Conservation (phyloP, 768 basidiomycete species). For the Dacryopinax spathularia region DNA sequence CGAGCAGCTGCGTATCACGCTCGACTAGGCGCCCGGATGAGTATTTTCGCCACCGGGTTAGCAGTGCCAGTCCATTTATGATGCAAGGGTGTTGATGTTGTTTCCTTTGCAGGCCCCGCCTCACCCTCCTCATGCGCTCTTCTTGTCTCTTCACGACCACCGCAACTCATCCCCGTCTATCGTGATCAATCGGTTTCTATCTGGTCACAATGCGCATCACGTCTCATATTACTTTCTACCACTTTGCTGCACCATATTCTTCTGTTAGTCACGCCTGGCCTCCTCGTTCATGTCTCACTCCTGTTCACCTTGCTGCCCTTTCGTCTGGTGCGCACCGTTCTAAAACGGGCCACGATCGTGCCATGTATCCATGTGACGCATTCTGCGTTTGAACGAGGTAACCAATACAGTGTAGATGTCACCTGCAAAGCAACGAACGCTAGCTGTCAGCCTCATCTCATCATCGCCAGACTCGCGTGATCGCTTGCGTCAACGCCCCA, state of each 20-base stretch:
- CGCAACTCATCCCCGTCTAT: slow-evolving; percentile 3
- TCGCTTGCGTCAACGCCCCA: not conserved
- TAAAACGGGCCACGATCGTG: not conserved
- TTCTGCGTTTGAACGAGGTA: slow-evolving; percentile 1
- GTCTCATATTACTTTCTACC: not conserved
- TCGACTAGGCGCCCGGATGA: slow-evolving; percentile 49
- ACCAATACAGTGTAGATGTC: slow-evolving; percentile 4
- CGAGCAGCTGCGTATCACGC: slow-evolving; percentile 84
- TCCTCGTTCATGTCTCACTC: not conserved
- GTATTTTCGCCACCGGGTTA: not conserved
- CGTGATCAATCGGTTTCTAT: slow-evolving; percentile 4
- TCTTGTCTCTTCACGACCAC: slow-evolving; percentile 3
- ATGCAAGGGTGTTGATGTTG: not conserved
- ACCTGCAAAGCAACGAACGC: no score
- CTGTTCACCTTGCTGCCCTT: not conserved
- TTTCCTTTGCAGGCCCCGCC: not conserved
- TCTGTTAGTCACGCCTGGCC: not conserved
- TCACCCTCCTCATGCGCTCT: not conserved
- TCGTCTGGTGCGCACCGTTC: not conserved
- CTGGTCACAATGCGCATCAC: slow-evolving; percentile 5
- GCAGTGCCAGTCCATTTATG: not conserved
- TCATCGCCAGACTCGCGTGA: not conserved
- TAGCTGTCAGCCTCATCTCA: not conserved
- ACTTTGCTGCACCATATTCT: slow-evolving; percentile 2
- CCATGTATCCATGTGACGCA: slow-evolving; percentile 5